Percentiles rank a stretch among this genome's conserved stretches.
Evolutionary conservation across 1,284 basidiomycete species (phyloP).

Genomic region (Hemileia vastatrix): DNA sequence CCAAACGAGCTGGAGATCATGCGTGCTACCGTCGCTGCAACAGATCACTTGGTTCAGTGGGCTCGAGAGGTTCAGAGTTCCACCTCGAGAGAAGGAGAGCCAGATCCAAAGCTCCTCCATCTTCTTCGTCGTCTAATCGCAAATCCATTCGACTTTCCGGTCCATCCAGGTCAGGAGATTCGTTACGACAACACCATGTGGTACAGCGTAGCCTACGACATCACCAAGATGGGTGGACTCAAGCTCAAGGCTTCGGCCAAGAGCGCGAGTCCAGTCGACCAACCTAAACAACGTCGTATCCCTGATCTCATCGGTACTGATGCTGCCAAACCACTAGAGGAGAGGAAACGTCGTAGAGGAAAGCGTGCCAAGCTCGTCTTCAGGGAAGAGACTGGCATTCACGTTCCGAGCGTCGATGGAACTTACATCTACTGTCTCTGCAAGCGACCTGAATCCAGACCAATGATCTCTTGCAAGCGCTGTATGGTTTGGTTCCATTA

Average conservation of each 20-base stretch:
- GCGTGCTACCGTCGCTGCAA: background rate
- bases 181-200: background rate
- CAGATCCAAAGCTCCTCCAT: background rate
- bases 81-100: background rate
- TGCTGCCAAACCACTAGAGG: background rate
- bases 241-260: background rate
- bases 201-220: background rate
- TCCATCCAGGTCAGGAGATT: background rate
- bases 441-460: constrained; percentile 33
- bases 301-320: background rate
- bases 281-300: background rate
- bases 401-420: constrained; percentile 24
- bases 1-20: background rate
- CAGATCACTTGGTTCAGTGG: background rate
- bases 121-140: background rate
- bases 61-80: background rate
- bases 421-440: constrained; percentile 40
- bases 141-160: background rate
- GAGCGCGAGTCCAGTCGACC: constrained; percentile 6
- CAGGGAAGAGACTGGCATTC: constrained; percentile 36
- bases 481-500: constrained; percentile 43
- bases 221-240: background rate
- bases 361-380: constrained; percentile 42
- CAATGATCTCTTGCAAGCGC: constrained; percentile 43
- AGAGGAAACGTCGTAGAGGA: constrained; percentile 24